Conservation (phyloP, 2,329 filamentous ascomycete species). For the Stemphylium vesicarium region DNA sequence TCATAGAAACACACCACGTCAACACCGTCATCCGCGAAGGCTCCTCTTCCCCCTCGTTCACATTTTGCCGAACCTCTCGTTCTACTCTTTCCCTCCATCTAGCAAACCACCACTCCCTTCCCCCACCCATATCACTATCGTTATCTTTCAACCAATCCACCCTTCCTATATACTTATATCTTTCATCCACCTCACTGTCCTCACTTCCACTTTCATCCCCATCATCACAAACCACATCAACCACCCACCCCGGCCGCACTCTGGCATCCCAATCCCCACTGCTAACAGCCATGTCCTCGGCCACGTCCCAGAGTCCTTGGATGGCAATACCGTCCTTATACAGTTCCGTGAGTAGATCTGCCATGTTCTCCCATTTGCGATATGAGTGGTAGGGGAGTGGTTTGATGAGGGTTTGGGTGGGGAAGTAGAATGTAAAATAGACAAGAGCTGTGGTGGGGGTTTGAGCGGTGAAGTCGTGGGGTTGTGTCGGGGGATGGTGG, state of each 20-base stretch:
- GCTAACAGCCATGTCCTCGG: conserved; percentile 90
- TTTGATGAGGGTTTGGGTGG: conserved; percentile 7
- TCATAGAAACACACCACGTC: neutral
- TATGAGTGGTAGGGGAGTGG: conserved; percentile 10
- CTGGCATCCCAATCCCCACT: conserved; percentile 61
- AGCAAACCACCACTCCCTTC: neutral
- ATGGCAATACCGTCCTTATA: conserved; percentile 87
- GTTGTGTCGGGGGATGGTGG: too few species aligned
- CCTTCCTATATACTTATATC: too few species aligned
- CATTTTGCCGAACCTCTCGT: neutral
- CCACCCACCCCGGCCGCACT: conserved; percentile 15
- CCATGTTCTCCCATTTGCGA: conserved; percentile 12
- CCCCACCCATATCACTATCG: neutral
- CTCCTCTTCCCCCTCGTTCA: neutral
- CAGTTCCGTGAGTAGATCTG: conserved; percentile 88
- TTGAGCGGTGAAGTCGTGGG: too few species aligned
- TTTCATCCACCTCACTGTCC: neutral
- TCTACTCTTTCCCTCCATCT: neutral
- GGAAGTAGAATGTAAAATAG: conserved; percentile 4
- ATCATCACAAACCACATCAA: conserved; percentile 9
- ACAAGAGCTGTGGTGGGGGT: too few species aligned
- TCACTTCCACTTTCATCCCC: neutral
- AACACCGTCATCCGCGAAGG: neutral
- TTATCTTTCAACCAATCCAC: too few species aligned
- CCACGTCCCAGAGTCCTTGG: conserved; percentile 71